Evolutionary conservation across 495 filamentous ascomycete species (phyloP).

Genomic region (Aspergillus funiculosus): DNA sequence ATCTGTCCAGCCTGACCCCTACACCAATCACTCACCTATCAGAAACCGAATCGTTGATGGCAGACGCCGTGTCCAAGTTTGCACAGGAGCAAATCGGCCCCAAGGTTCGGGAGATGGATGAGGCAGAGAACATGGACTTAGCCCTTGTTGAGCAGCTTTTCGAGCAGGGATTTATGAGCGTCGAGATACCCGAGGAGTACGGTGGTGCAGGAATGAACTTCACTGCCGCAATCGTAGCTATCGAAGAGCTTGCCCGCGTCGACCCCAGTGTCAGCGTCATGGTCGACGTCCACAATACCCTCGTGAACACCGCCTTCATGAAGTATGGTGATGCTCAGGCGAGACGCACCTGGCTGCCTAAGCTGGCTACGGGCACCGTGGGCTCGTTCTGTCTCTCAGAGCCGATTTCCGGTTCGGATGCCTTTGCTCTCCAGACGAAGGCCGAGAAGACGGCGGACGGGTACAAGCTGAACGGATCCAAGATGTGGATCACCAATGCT

Average conservation of each 20-base stretch:
- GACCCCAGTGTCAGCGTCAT: conserved; percentile 93
- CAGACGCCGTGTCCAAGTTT: conserved; percentile 85
- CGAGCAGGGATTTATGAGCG: conserved; percentile 94
- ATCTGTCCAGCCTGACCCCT: conserved; percentile 67
- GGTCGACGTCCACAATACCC: conserved; percentile 94
- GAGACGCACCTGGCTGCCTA: conserved; percentile 81
- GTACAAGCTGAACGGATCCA: conserved; percentile 81
- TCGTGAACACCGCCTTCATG: conserved; percentile 89
- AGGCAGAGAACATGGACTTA: conserved; percentile 90
- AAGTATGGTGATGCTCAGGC: conserved; percentile 72
- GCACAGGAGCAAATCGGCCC: conserved; percentile 82
- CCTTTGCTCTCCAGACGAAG: conserved; percentile 88
- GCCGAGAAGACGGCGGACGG: conserved; percentile 71
- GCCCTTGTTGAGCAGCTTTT: conserved; percentile 85
- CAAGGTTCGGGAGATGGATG: conserved; percentile 96
- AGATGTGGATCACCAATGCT: conserved; percentile 99
- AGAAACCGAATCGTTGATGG: conserved; percentile 84
- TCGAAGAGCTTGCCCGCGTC: conserved; percentile 91
- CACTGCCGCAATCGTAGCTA: conserved; percentile 88
- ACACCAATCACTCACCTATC: conserved; percentile 92
- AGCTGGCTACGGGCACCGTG: conserved; percentile 81
- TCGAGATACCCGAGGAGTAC: conserved; percentile 96
- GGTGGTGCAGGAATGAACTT: conserved; percentile 99
- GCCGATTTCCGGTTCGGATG: conserved; percentile 88
- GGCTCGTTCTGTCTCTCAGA: conserved; percentile 97